Base-by-base conservation (phyloP, 352 stramenopile genomes). In the Pelagophyceae sp. region DNA sequence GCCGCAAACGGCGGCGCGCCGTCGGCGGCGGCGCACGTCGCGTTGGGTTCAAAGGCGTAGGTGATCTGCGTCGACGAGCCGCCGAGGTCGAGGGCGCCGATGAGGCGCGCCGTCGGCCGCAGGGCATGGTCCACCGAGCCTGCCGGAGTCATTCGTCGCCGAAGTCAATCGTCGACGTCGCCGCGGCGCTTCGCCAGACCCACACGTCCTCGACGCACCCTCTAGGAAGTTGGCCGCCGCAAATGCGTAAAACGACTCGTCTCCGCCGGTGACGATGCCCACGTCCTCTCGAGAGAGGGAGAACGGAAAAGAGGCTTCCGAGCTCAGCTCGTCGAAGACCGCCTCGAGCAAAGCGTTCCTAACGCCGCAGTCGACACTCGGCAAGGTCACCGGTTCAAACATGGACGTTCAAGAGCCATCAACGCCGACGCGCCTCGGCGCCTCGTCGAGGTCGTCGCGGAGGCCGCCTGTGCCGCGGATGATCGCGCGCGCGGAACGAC, bases 241-340 rank as follows among this genome's bases (percentile, higher is more conserved):
- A 27, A 67, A 67, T 27, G 58, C 58, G 58, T 67, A 67, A 67
- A 67, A 67, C 6, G 58, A n/a, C 58, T 67, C 58, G 58, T 67
- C 58, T 11, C 31, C 15, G 58, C 58, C 58, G 11, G 58, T 31
- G 58, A 67, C 58, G 58, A 67, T 27, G 5, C 58, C 58, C 11
- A 67, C 29, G 58, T 67, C 58, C 23, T 33, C 5, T n/a, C 15
- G 27, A 27, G 15, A n/a, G 58, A 67, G 27, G 15, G 23, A 33
- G 29, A 67, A 67, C 27, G 58, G 58, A 67, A 67, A 54, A 23
- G 45, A 11, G 11, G 45, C 23, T 11, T 54, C 29, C 11, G 15
- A 17, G 58, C 58, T 6, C 11, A 67, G 58, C 23, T 27, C 27
- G 58, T 31, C 58, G 58, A 67, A 67, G 29, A 67, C 29, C 11